Percentiles rank a stretch among this genome's conserved stretches.
Conservation (phyloP, 1,284 basidiomycete genomes). For the Ganoderma resinaceum region DNA sequence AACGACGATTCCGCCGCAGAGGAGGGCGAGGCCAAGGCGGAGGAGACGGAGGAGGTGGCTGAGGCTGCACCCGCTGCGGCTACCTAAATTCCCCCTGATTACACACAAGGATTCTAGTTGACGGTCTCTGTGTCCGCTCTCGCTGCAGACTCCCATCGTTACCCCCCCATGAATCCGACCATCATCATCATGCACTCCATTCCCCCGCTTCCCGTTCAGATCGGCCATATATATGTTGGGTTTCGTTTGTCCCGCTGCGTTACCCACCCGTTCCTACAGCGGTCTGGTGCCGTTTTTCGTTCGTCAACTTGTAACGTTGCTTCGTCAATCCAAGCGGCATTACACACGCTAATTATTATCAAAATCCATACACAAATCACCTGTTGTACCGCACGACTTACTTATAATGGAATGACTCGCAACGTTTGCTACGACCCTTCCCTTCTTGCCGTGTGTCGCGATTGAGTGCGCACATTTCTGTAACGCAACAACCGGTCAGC, state of each 20-base stretch:
- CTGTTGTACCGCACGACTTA: constrained; percentile 27
- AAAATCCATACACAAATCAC: constrained; percentile 18
- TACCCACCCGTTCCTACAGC: constrained; percentile 32
- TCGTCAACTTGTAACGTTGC: constrained; percentile 47
- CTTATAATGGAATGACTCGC: constrained; percentile 26
- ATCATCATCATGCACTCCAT: constrained; percentile 17
- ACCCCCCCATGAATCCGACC: constrained; percentile 21
- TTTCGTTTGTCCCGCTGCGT: constrained; percentile 29
- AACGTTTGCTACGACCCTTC: constrained; percentile 15
- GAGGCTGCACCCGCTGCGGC: constrained; percentile 36
- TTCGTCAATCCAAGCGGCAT: constrained; percentile 44
- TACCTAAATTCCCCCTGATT: constrained; percentile 16
- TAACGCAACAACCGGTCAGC: constrained; percentile 4
- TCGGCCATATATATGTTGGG: constrained; percentile 27
- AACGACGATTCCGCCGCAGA: constrained; percentile 43
- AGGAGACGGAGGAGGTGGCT: constrained; percentile 40
- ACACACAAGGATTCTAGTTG: constrained; percentile 21
- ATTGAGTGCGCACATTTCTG: neutral
- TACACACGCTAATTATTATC: constrained; percentile 19
- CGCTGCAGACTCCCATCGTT: constrained; percentile 21
- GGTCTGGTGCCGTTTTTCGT: constrained; percentile 59
- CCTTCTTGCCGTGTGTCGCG: neutral
- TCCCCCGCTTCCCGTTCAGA: constrained; percentile 27
- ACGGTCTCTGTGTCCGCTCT: constrained; percentile 12
- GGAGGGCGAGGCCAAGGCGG: constrained; percentile 49